These are phyloP conservation scores for Aspergillus proliferans DNA, from an alignment of 2,329 filamentous ascomycete genomes.

Conservation along the genomic window DNA sequence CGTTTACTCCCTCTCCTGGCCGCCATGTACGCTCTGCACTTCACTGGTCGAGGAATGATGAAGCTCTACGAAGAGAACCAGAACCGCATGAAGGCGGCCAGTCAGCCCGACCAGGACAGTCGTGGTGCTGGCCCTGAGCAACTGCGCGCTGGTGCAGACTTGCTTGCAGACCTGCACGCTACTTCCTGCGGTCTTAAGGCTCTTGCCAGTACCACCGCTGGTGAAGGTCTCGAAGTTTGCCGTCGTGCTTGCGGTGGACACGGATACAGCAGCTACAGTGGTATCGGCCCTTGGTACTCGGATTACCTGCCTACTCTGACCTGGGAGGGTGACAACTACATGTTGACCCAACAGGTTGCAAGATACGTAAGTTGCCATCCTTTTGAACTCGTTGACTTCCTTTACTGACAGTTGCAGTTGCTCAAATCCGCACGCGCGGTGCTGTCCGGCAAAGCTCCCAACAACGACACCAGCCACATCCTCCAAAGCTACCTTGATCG, in stretches of 20 bases:
- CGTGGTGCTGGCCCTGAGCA: slow-evolving; percentile 63
- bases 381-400: neutral
- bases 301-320: slow-evolving; percentile 67
- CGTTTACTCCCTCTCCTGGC: slow-evolving; percentile 66
- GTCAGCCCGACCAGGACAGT: slow-evolving; percentile 38
- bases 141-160: slow-evolving; percentile 57
- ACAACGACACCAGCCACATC: slow-evolving; percentile 64
- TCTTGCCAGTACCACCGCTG: slow-evolving; percentile 63
- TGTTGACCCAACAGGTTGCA: slow-evolving; percentile 73
- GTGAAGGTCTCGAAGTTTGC: slow-evolving; percentile 68
- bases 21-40: slow-evolving; percentile 70
- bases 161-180: slow-evolving; percentile 68
- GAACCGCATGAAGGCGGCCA: slow-evolving; percentile 54
- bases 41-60: slow-evolving; percentile 73
- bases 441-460: slow-evolving; percentile 56
- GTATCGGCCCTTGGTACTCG: slow-evolving; percentile 69
- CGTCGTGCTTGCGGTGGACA: slow-evolving; percentile 71
- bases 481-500: slow-evolving; percentile 59
- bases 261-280: slow-evolving; percentile 67
- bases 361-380: slow-evolving; percentile 50
- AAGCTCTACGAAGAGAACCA: slow-evolving; percentile 66
- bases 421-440: slow-evolving; percentile 69
- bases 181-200: slow-evolving; percentile 72
- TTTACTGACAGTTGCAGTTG: slow-evolving; percentile 38
- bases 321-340: slow-evolving; percentile 77